Percentiles rank a stretch among this genome's conserved stretches.
These are phyloP conservation scores for Acanthamoeba culbertsoni DNA, from an alignment of 208 protist species.

Conservation along the genomic window DNA sequence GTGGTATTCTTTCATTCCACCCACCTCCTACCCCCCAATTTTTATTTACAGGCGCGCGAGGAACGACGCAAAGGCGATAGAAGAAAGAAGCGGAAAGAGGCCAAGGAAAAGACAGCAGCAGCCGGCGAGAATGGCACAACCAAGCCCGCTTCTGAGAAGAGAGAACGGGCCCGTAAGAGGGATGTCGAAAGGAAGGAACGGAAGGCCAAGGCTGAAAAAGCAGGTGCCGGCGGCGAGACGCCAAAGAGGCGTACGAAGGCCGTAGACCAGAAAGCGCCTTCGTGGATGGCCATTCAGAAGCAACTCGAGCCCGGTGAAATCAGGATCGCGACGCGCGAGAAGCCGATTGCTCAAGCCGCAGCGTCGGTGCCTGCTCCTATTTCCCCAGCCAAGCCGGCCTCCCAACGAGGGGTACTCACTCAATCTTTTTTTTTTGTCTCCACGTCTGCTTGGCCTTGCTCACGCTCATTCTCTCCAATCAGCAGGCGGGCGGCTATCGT, in stretches of 20 bases:
- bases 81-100: conserved; percentile 17
- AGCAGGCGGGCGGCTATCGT: neutral
- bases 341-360: neutral
- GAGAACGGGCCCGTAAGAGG: neutral
- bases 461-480: neutral
- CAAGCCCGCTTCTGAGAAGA: neutral
- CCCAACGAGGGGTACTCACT: neutral
- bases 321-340: neutral
- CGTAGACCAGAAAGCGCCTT: neutral
- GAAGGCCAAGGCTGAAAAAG: neutral
- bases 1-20: no score
- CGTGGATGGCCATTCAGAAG: conserved; percentile 43
- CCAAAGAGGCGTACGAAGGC: neutral
- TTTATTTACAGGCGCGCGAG: neutral
- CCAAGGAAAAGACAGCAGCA: conserved; percentile 10
- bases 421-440: neutral
- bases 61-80: neutral
- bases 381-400: no score
- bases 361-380: neutral
- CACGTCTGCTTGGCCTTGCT: neutral
- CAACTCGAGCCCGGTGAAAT: conserved; percentile 42
- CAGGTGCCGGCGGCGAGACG: neutral
- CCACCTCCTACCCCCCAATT: neutral
- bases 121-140: neutral
- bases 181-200: neutral